Conservation (phyloP, 148 eudicot genomes). For the Linanthus parryae region DNA sequence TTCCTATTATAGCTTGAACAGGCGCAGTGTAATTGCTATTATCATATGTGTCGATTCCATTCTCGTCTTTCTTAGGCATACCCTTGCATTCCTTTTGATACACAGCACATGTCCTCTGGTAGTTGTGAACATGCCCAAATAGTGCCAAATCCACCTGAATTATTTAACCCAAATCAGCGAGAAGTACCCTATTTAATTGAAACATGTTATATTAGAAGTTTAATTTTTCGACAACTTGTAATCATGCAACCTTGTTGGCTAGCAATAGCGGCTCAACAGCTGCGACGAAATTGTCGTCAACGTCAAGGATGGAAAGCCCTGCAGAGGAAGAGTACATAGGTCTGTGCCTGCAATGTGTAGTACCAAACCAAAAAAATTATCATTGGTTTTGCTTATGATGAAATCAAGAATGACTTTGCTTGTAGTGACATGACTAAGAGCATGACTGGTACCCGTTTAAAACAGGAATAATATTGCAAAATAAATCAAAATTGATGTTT, state of each 20-base stretch:
- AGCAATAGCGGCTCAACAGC: slow-evolving; percentile 73
- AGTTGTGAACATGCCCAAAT: slow-evolving; percentile 76
- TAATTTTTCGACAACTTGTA: no score
- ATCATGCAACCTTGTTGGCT: slow-evolving; percentile 45
- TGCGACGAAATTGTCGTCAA: slow-evolving; percentile 38
- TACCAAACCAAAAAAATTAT: no score
- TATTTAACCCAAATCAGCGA: no score
- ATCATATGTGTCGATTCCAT: slow-evolving; percentile 55
- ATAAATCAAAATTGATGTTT: no score
- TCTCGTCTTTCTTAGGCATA: slow-evolving; percentile 53
- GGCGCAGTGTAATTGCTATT: slow-evolving; percentile 61
- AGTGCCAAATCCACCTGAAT: slow-evolving; percentile 62
- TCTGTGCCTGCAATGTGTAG: slow-evolving; percentile 73
- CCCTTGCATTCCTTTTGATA: slow-evolving; percentile 49
- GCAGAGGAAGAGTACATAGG: slow-evolving; percentile 62
- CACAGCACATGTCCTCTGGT: slow-evolving; percentile 70
- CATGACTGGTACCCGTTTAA: no score
- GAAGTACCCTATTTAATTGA: no score
- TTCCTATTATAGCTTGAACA: slow-evolving; percentile 75
- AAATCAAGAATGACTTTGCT: no score
- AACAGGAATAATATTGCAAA: no score
- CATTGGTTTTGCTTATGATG: no score
- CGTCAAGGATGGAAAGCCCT: slow-evolving; percentile 15
- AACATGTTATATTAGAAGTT: no score
- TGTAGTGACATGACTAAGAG: no score